Conservation (phyloP, 2,329 filamentous ascomycete species). For the Calonectria fujianensis region DNA sequence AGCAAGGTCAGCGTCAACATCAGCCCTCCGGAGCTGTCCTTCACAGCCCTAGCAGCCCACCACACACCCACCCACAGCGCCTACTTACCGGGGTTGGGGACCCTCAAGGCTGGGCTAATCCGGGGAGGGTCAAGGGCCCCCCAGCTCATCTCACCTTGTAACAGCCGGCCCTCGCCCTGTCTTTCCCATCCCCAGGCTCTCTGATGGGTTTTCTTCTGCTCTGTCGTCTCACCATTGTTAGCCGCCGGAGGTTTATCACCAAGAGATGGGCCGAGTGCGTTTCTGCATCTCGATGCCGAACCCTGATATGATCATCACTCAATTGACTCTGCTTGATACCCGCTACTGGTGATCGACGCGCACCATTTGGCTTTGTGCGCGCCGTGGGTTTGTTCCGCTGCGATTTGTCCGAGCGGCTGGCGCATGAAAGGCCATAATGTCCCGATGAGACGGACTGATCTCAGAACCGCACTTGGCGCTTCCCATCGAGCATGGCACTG, state of each 20-base stretch:
- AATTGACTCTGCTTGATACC: conserved; percentile 10
- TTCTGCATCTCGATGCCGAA: conserved; percentile 6
- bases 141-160: conserved; percentile 31
- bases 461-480: conserved; percentile 20
- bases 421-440: conserved; percentile 13
- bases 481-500: conserved; percentile 7
- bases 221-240: conserved; percentile 17
- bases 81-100: not conserved
- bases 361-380: not conserved
- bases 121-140: conserved; percentile 28
- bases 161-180: conserved; percentile 15
- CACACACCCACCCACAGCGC: not conserved
- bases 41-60: conserved; percentile 26
- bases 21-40: conserved; percentile 12
- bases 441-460: conserved; percentile 25
- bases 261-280: conserved; percentile 10
- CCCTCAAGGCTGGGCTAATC: conserved; percentile 26
- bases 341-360: not conserved
- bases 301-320: not conserved
- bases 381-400: conserved; percentile 1
- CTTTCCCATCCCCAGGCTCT: not conserved
- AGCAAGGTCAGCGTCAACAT: conserved; percentile 8
- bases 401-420: conserved; percentile 16
- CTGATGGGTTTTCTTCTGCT: conserved; percentile 7
- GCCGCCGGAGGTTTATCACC: conserved; percentile 14